Evolutionary conservation across 345 rosid genomes (phyloP).

Genomic region (Anacardium occidentale): DNA sequence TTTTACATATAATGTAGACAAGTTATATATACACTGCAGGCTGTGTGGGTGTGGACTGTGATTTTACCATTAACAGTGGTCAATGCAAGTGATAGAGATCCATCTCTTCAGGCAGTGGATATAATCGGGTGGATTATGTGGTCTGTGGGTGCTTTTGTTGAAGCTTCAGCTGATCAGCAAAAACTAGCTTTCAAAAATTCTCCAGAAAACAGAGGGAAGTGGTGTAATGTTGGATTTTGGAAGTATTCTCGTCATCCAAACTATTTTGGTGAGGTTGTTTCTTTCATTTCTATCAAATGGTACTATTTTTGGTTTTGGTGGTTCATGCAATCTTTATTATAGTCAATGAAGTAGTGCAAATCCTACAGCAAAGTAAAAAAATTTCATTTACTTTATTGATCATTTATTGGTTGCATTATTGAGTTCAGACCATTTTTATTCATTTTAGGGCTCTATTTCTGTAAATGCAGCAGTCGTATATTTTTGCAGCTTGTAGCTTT

Average conservation of each 20-base stretch:
- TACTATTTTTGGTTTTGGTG: background rate
- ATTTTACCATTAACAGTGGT: slow-evolving; percentile 87
- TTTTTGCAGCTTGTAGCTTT: slow-evolving; percentile 2
- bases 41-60: slow-evolving; percentile 96
- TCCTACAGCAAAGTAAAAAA: background rate
- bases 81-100: slow-evolving; percentile 72
- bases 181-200: slow-evolving; percentile 73
- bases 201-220: slow-evolving; percentile 74
- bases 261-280: slow-evolving; percentile 89
- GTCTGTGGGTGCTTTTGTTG: slow-evolving; percentile 54
- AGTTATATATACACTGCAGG: slow-evolving; percentile 41
- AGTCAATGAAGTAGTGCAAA: background rate
- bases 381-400: background rate
- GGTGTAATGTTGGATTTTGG: slow-evolving; percentile 90
- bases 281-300: slow-evolving; percentile 9
- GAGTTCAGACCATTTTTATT: background rate
- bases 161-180: slow-evolving; percentile 86
- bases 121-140: slow-evolving; percentile 88
- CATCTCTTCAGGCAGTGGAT: slow-evolving; percentile 58
- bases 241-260: slow-evolving; percentile 84
- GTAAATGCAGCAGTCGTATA: background rate
- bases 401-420: background rate
- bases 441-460: no score
- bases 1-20: background rate
- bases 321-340: background rate